Conservation (phyloP, 176 grass and related monocot genomes). For the Hsuehochloa calcarea region DNA sequence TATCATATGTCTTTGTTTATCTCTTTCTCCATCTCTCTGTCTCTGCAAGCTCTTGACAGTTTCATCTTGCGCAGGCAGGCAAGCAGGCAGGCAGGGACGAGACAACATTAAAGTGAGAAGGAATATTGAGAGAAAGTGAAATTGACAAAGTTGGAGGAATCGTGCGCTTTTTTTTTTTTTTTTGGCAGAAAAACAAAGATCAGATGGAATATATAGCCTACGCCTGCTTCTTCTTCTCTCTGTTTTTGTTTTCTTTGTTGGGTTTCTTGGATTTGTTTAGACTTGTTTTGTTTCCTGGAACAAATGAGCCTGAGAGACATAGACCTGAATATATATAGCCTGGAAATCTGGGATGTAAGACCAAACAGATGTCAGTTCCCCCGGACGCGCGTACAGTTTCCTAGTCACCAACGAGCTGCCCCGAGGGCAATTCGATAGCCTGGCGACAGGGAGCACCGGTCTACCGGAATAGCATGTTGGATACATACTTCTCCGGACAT, state of each 20-base stretch:
- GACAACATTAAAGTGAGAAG: neutral
- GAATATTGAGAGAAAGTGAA: slow-evolving; percentile 28
- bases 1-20: slow-evolving; percentile 42
- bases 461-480: no score
- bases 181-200: slow-evolving; percentile 5
- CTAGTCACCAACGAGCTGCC: no score
- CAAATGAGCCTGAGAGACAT: neutral
- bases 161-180: neutral
- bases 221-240: neutral
- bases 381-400: no score
- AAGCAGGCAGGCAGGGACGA: neutral
- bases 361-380: no score
- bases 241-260: neutral
- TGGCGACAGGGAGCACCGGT: no score
- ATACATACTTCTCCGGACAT: no score
- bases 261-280: no score
- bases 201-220: neutral
- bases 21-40: neutral
- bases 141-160: slow-evolving; percentile 34
- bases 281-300: neutral
- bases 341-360: neutral
- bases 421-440: no score
- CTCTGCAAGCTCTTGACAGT: neutral
- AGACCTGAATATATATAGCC: neutral
- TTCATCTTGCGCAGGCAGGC: neutral